These are phyloP conservation scores for Saturnispora sekii DNA, from an alignment of 805 yeast genomes.

Conservation along the genomic window DNA sequence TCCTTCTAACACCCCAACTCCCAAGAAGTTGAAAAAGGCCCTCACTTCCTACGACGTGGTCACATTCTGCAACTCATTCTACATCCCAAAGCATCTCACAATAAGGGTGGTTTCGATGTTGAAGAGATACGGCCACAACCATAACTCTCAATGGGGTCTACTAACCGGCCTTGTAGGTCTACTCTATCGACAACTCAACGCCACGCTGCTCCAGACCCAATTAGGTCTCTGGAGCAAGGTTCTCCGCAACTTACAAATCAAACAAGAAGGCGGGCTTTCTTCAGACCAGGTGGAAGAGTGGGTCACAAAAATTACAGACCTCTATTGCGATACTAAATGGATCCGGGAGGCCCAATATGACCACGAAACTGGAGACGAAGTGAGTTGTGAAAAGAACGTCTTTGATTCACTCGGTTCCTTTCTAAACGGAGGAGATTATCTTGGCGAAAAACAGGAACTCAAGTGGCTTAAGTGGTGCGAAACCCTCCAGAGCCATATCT, in stretches of 20 bases:
- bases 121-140: conserved; percentile 39
- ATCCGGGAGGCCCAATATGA: conserved; percentile 33
- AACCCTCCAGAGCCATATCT: neutral
- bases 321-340: conserved; percentile 56
- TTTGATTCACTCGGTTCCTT: conserved; percentile 9
- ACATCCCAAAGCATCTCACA: conserved; percentile 47
- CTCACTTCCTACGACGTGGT: conserved; percentile 32
- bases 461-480: conserved; percentile 5
- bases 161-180: conserved; percentile 58
- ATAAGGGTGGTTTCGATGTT: conserved; percentile 41
- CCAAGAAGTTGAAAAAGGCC: conserved; percentile 7
- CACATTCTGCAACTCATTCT: conserved; percentile 51
- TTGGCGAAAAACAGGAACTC: neutral
- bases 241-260: conserved; percentile 39
- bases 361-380: conserved; percentile 8
- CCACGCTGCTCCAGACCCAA: conserved; percentile 33
- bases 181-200: conserved; percentile 46
- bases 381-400: conserved; percentile 5
- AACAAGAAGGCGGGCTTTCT: conserved; percentile 46
- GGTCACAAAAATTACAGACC: conserved; percentile 41
- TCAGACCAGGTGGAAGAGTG: conserved; percentile 42
- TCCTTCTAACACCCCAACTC: neutral
- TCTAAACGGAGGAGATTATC: conserved; percentile 2
- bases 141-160: conserved; percentile 58
- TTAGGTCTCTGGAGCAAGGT: conserved; percentile 42